Base-by-base conservation (phyloP, 306 rosid genomes). In the Pyrus pyrifolia region DNA sequence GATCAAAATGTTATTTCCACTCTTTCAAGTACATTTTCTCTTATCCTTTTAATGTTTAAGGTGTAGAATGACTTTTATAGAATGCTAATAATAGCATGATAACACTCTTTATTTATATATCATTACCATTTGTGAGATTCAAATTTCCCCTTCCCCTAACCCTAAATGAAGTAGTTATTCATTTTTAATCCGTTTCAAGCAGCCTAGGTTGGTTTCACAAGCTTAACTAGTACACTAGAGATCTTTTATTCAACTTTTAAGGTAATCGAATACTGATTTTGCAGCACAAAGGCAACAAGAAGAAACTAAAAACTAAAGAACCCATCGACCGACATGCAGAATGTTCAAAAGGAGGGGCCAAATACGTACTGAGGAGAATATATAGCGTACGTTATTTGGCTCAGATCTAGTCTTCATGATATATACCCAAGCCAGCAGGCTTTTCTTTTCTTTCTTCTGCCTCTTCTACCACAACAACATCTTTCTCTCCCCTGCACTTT, bases 331-430 rank as follows among this genome's bases (percentile, higher is more conserved):
- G 84, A 81, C 84, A 81, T 58, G 58, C 57, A 64, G 68, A 64
- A 66, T 66, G 51, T 66, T 35, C 18, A 21, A 13, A 76, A 52
- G 27, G 27, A n/a, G 27, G 31, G 62, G 72, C 77, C 73, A 55
- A 74, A 64, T 35, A 59, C 44, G 64, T 49, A 59, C 31, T 29
- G 59, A 33, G 63, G 23, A 67, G 80, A 27, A 75, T 38, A 38
- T 38, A 38, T 35, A 42, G 70, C 66, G 27, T 60, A 61, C 74
- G 38, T 62, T 62, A 61, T 81, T 76, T 76, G 84, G 84, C 30
- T 81, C 64, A 76, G 84, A 81, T 81, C 84, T 81, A 70, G 84
- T 81, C 80, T 81, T 76, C 77, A 75, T 52, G 23, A 63, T 63
- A 55, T 62, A 6, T 11, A 74, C 71, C 80, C 70, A 6, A 52